These are phyloP conservation scores for Sarcomyxa edulis DNA, from an alignment of 768 basidiomycete genomes.

Conservation along the genomic window DNA sequence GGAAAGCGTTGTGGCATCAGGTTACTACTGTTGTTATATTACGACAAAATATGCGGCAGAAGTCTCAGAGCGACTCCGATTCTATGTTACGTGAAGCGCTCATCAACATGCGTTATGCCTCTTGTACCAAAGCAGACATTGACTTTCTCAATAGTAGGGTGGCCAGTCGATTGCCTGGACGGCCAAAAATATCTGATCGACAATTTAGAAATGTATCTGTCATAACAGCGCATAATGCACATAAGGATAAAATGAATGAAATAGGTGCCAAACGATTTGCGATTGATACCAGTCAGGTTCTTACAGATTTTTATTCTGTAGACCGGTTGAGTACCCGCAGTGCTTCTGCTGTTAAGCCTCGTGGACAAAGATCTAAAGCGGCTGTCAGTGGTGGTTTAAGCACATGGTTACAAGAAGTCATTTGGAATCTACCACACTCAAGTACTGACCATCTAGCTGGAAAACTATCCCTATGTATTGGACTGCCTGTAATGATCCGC, in stretches of 20 bases:
- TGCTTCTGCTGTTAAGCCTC: neutral
- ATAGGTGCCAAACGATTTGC: constrained; percentile 17
- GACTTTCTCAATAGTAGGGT: constrained; percentile 11
- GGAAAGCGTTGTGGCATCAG: constrained; percentile 23
- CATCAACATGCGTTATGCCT: constrained; percentile 19
- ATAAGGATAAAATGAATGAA: constrained; percentile 19
- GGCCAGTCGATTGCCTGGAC: neutral
- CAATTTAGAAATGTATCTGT: constrained; percentile 17
- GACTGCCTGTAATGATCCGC: constrained; percentile 26
- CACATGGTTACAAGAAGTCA: constrained; percentile 8
- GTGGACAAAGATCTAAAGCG: constrained; percentile 2
- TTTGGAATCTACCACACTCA: constrained; percentile 19
- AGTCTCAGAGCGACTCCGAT: constrained; percentile 10
- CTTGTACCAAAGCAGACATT: constrained; percentile 18
- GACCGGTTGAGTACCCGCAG: constrained; percentile 2
- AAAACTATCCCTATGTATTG: constrained; percentile 22
- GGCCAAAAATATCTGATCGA: constrained; percentile 5
- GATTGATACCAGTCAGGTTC: constrained; percentile 9
- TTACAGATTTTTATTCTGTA: constrained; percentile 9
- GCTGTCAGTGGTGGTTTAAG: constrained; percentile 1
- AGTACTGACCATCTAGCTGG: constrained; percentile 20
- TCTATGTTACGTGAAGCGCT: constrained; percentile 13
- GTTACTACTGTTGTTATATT: constrained; percentile 26
- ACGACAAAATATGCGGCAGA: constrained; percentile 16
- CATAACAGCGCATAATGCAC: constrained; percentile 16